Conservation (phyloP, 768 basidiomycete genomes). For the Amanita pseudoporphyria region DNA sequence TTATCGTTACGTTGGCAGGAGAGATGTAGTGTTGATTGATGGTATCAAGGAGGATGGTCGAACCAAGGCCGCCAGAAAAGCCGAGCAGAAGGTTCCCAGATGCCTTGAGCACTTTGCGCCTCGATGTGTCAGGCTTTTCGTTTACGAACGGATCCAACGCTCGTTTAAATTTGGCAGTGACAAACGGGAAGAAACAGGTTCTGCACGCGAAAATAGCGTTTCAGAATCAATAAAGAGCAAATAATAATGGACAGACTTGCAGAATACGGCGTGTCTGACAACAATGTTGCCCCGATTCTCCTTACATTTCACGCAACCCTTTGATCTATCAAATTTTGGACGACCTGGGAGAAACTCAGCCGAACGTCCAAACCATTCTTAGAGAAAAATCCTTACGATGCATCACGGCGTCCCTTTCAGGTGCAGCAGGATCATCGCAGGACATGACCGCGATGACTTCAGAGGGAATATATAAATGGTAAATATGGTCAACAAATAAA, state of each 20-base stretch:
- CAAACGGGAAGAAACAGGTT: conserved; percentile 53
- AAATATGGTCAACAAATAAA: too few species aligned
- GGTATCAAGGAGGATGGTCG: conserved; percentile 63
- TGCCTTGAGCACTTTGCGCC: conserved; percentile 53
- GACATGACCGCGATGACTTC: neutral
- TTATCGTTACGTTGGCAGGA: conserved; percentile 10
- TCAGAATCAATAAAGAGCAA: neutral
- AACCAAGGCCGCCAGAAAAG: conserved; percentile 74
- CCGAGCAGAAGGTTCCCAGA: conserved; percentile 59
- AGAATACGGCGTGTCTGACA: conserved; percentile 74
- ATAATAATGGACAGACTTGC: conserved; percentile 46
- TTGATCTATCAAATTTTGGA: conserved; percentile 57
- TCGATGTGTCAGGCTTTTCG: conserved; percentile 39
- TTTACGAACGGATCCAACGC: conserved; percentile 59
- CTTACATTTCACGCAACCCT: conserved; percentile 69
- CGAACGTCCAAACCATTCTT: neutral
- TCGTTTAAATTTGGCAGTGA: conserved; percentile 55
- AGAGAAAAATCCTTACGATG: neutral
- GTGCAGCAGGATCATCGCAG: neutral
- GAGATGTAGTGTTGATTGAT: conserved; percentile 51
- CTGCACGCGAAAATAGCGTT: conserved; percentile 10
- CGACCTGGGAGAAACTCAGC: conserved; percentile 34
- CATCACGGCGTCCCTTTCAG: conserved; percentile 4
- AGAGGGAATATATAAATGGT: neutral
- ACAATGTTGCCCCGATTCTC: conserved; percentile 53